phyloP scores from a whole-genome alignment of 2,329 filamentous ascomycete species.

The Pezicula neosporulosa region DNA sequence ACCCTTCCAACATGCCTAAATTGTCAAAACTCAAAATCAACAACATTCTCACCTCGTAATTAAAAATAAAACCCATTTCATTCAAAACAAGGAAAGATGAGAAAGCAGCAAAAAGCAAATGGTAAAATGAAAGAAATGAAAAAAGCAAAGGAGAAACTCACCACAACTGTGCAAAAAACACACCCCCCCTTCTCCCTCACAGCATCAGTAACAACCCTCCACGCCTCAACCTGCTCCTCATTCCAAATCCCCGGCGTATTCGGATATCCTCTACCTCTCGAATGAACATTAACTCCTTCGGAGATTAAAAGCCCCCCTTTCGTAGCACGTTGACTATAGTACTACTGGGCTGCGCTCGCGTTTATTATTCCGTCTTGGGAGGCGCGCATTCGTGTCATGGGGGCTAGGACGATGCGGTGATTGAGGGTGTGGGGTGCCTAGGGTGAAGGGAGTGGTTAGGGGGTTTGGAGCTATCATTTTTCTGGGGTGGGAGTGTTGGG shows the following conservation, averaged over 20 bases:
- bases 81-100: too few species aligned
- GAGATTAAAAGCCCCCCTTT: conserved; percentile 52
- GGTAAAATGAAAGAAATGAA: too few species aligned
- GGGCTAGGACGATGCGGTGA: conserved; percentile 49
- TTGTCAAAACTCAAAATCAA: too few species aligned
- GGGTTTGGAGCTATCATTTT: neutral
- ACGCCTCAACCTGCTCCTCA: conserved; percentile 45
- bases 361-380: conserved; percentile 34
- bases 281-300: conserved; percentile 49
- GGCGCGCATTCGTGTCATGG: conserved; percentile 9
- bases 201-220: conserved; percentile 50
- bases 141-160: neutral
- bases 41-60: too few species aligned
- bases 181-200: conserved; percentile 52
- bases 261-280: conserved; percentile 39
- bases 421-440: conserved; percentile 34
- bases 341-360: conserved; percentile 39
- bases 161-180: conserved; percentile 53
- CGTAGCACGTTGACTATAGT: conserved; percentile 46
- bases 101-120: too few species aligned
- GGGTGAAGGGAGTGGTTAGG: neutral
- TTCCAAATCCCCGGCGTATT: conserved; percentile 51
- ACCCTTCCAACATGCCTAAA: conserved; percentile 44
- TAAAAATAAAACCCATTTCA: too few species aligned
- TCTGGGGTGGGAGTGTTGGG: neutral